These are phyloP conservation scores for Hysterium pulicare DNA, from an alignment of 2,329 filamentous ascomycete species.

Conservation along the genomic window DNA sequence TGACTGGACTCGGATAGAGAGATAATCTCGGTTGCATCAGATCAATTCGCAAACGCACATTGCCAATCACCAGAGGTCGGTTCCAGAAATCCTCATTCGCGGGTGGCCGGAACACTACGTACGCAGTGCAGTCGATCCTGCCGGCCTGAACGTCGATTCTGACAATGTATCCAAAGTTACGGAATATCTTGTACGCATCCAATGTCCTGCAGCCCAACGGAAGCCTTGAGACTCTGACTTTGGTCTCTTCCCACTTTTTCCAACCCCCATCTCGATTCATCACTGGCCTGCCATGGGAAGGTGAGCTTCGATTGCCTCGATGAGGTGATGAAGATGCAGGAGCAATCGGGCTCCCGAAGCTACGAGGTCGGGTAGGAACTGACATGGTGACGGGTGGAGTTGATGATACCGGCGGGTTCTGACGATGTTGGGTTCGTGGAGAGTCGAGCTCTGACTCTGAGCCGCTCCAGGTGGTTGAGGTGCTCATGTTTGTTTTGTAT, in stretches of 20 bases:
- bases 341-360: no score
- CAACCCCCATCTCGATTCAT: background rate
- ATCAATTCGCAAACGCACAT: slow-evolving; percentile 8
- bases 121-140: background rate
- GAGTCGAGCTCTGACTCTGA: no score
- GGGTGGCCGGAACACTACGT: slow-evolving; percentile 2
- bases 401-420: no score
- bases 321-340: no score
- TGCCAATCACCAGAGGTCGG: slow-evolving; percentile 8
- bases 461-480: no score
- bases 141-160: slow-evolving; percentile 24
- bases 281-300: background rate
- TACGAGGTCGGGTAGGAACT: no score
- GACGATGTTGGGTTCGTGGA: no score
- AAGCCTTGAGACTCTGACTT: slow-evolving; percentile 9
- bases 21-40: background rate
- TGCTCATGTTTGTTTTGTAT: no score
- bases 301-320: no score
- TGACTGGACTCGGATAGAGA: slow-evolving; percentile 20
- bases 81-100: slow-evolving; percentile 6
- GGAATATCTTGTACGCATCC: slow-evolving; percentile 12
- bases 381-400: no score
- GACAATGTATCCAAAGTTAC: slow-evolving; percentile 22
- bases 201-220: slow-evolving; percentile 13
- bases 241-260: slow-evolving; percentile 10